phyloP scores from a whole-genome alignment of 2,329 filamentous ascomycete genomes.

The Beauveria sp. region DNA sequence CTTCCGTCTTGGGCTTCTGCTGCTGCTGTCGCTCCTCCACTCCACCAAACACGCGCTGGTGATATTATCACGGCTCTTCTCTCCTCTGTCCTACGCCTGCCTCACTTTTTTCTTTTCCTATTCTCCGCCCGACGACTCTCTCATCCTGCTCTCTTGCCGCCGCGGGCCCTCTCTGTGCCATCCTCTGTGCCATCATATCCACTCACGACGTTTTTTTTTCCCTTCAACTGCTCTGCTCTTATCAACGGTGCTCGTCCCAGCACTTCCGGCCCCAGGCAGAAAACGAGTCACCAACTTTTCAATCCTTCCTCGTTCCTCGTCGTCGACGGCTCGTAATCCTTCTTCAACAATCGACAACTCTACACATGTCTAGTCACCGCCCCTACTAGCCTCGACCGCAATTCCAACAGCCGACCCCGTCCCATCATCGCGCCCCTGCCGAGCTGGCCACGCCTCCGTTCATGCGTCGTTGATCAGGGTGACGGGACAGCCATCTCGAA shows the following conservation, averaged over 20 bases:
- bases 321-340: background rate
- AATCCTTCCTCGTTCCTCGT: background rate
- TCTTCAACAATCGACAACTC: background rate
- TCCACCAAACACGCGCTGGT: background rate
- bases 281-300: background rate
- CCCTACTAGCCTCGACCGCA: background rate
- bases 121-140: background rate
- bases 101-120: background rate
- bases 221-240: too few species aligned
- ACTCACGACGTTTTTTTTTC: background rate
- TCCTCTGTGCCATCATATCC: background rate
- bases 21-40: background rate
- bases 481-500: conserved; percentile 32
- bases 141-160: background rate
- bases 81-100: background rate
- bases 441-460: conserved; percentile 9
- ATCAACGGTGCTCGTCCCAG: background rate
- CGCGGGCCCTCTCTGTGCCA: background rate
- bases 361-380: background rate
- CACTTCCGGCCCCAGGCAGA: background rate
- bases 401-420: background rate
- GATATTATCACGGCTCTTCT: background rate
- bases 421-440: background rate
- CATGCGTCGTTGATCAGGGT: conserved; percentile 43
- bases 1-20: background rate